phyloP scores from a whole-genome alignment of 139 green algal genomes.

The Micromonas commoda region DNA sequence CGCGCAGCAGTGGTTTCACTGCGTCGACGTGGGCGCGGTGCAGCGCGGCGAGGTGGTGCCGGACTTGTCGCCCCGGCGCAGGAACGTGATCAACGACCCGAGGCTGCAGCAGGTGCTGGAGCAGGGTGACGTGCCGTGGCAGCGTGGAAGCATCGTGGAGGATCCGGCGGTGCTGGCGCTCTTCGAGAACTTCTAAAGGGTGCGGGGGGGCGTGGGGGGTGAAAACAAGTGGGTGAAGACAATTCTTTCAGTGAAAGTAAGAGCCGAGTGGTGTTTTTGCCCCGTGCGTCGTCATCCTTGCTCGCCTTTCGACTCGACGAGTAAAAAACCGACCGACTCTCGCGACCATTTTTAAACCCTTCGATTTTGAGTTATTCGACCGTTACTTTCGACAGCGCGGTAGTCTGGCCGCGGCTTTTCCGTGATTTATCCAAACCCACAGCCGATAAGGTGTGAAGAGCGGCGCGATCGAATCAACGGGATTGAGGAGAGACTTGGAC shows the following conservation, averaged over 20 bases:
- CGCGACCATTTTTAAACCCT: no score
- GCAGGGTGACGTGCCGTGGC: constrained; percentile 1
- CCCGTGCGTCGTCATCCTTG: neutral
- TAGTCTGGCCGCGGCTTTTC: no score
- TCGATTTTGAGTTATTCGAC: no score
- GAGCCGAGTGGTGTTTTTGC: no score
- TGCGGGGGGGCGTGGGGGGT: neutral
- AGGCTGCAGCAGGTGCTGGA: neutral
- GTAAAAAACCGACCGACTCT: no score
- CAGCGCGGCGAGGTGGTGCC: neutral
- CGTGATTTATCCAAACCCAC: neutral
- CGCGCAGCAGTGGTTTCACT: neutral
- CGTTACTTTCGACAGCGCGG: no score
- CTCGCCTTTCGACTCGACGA: no score
- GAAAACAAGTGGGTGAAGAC: no score
- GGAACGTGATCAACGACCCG: constrained; percentile 23
- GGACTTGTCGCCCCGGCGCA: neutral
- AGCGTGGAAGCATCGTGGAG: neutral
- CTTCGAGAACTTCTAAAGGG: neutral
- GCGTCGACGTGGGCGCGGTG: neutral
- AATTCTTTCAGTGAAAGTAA: no score
- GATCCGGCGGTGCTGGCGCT: neutral
- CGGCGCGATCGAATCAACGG: no score
- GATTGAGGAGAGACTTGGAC: no score
- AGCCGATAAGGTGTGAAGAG: no score